Evolutionary conservation across 495 filamentous ascomycete genomes (phyloP).

Genomic region (Aspergillus funiculosus): DNA sequence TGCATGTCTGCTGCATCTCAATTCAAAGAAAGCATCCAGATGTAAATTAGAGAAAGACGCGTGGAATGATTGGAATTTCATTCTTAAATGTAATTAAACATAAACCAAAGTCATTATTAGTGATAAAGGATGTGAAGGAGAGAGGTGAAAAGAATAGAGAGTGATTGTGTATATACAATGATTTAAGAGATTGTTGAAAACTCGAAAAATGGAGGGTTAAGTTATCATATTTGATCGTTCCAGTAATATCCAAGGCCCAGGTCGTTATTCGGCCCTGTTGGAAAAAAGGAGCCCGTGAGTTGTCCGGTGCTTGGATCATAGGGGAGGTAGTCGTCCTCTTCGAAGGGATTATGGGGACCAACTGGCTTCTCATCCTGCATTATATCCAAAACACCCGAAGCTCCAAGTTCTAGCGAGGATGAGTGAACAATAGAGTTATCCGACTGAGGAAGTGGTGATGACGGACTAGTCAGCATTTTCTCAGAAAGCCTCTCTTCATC

Average conservation of each 20-base stretch:
- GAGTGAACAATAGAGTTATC: slow-evolving; percentile 17
- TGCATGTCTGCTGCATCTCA: slow-evolving; percentile 2
- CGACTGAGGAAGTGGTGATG: background rate
- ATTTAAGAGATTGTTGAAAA: slow-evolving; percentile 1
- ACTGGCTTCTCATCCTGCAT: slow-evolving; percentile 25
- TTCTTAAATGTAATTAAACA: too few relatives aligned
- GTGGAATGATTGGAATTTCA: too few relatives aligned
- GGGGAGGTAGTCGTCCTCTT: slow-evolving; percentile 35
- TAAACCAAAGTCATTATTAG: too few relatives aligned
- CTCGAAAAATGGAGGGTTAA: background rate
- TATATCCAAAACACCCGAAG: slow-evolving; percentile 25
- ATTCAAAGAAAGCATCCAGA: too few relatives aligned
- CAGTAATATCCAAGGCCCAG: slow-evolving; percentile 27
- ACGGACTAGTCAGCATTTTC: background rate
- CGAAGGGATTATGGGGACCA: slow-evolving; percentile 20
- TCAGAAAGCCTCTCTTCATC: background rate
- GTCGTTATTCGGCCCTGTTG: slow-evolving; percentile 22
- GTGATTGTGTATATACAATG: too few relatives aligned
- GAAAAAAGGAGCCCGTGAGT: slow-evolving; percentile 40
- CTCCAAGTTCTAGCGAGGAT: slow-evolving; percentile 19
- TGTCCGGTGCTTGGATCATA: slow-evolving; percentile 39
- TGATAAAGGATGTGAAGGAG: too few relatives aligned
- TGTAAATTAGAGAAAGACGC: too few relatives aligned
- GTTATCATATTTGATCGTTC: background rate
- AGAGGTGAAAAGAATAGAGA: too few relatives aligned